Conservation (phyloP, 176 grass and related monocot genomes). For the Stipa capillata region DNA sequence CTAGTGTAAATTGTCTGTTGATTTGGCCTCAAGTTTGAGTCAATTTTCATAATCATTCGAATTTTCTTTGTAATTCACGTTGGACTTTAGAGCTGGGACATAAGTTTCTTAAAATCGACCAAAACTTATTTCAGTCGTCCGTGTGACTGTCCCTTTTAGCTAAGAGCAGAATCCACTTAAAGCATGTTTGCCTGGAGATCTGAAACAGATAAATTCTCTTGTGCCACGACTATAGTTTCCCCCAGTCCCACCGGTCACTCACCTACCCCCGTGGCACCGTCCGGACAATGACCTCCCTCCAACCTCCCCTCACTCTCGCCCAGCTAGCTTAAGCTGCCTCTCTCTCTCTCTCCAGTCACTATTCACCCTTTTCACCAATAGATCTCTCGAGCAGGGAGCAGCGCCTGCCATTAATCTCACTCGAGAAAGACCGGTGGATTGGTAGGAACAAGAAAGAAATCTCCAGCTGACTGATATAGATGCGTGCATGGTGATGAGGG, state of each 20-base stretch:
- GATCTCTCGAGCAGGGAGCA: slow-evolving; percentile 10
- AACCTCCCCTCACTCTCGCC: not conserved
- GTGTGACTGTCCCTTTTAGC: no score
- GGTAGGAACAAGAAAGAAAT: no score
- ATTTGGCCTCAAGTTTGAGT: no score
- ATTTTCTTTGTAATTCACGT: no score
- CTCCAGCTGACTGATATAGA: not conserved
- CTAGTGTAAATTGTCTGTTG: no score
- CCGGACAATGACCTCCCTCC: slow-evolving; percentile 45
- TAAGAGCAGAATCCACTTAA: no score
- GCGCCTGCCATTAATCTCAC: not conserved
- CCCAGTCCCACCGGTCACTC: not conserved
- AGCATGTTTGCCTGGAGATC: no score
- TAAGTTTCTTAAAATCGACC: no score
- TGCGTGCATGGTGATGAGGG: slow-evolving; percentile 31
- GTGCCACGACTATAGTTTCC: not conserved
- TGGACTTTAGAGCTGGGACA: no score
- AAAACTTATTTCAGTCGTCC: no score
- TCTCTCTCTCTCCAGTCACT: not conserved
- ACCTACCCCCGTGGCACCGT: not conserved
- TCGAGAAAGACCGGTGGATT: not conserved
- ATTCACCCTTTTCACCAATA: not conserved
- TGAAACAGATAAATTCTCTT: no score
- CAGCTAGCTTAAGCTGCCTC: not conserved
- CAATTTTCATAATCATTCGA: no score